Conservation (phyloP, 176 grass and related monocot species). For the Alloteropsis semialata region DNA sequence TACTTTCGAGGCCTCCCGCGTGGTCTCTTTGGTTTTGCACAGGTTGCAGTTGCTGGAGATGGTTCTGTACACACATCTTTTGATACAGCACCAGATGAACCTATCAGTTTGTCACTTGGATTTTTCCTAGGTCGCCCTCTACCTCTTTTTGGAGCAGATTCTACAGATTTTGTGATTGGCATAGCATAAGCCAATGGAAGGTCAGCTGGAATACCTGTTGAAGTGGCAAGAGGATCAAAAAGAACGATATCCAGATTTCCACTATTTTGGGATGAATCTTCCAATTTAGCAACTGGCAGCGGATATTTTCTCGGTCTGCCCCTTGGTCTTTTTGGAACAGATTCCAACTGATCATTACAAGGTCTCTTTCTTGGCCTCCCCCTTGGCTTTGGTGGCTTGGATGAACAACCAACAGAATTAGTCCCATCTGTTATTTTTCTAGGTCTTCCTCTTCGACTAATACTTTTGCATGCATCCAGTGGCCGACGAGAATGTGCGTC, state of each 20-base stretch:
- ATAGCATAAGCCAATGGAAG: slow-evolving; percentile 26
- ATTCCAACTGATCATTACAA: slow-evolving; percentile 34
- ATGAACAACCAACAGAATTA: slow-evolving; percentile 29
- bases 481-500: slow-evolving; percentile 20
- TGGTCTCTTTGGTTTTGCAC: slow-evolving; percentile 33
- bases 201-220: slow-evolving; percentile 21
- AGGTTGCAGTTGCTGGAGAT: slow-evolving; percentile 14
- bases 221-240: slow-evolving; percentile 21
- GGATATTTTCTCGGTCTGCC: slow-evolving; percentile 66
- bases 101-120: slow-evolving; percentile 12
- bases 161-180: slow-evolving; percentile 15
- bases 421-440: slow-evolving; percentile 48
- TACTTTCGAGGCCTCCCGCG: slow-evolving; percentile 34
- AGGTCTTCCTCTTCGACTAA: slow-evolving; percentile 56
- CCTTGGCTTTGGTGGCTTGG: slow-evolving; percentile 39
- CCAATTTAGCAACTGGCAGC: slow-evolving; percentile 15
- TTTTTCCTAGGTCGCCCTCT: slow-evolving; percentile 54
- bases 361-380: slow-evolving; percentile 59
- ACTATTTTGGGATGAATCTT: slow-evolving; percentile 32
- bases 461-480: slow-evolving; percentile 3
- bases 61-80: slow-evolving; percentile 21
- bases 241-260: slow-evolving; percentile 17
- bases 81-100: slow-evolving; percentile 16
- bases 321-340: slow-evolving; percentile 55
- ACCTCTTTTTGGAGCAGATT: slow-evolving; percentile 36